Base-by-base conservation (phyloP, 1,284 basidiomycete species). In the Naganishia liquefaciens region DNA sequence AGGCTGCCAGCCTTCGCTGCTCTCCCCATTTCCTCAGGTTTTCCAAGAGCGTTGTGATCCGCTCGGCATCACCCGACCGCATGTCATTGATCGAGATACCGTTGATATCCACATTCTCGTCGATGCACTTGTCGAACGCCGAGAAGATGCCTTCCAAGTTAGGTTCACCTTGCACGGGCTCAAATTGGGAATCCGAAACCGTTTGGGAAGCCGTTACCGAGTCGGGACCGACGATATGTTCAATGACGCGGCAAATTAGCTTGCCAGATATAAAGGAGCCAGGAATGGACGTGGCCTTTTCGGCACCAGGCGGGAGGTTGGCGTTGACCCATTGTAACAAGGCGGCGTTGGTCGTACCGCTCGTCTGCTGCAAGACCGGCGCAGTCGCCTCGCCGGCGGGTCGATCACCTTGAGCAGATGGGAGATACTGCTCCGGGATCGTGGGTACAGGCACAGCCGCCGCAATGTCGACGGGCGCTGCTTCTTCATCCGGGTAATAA, bases 71-170 rank as follows among this genome's bases (percentile, higher is more conserved):
- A 44, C 89, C 90, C 67, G 85, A 84, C 61, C 89, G 82, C 50
- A 96, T 83, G 76, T 95, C 93, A 74, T 93, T 93, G 79, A 95
- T 92, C 72, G 89, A 93, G 39, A 94, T 88, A 68, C 79, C 86
- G 11, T 88, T 91, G 81, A 93, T 89, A 79, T 89, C 89, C 64
- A 94, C 86, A 62, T 91, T 90, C 68, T 90, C 89, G 72, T 93
- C 91, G 47, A 93, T 84, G 60, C 94, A 79, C 76, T 90, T 91
- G 77, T 94, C 91, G 79, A 93, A 92, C 66, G 93, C 81, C 65
- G 86, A 84, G 81, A 95, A 93, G 46, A 95, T 82, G 17, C 91
- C 91, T 57, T 93, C 91, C n/a, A 94, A 81, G 71, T 86, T 88
- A 9, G 76, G 75, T 61, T 77, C 74, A 4, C 76, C 77, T 10